Evolutionary conservation across 2,329 filamentous ascomycete genomes (phyloP).

Genomic region (Diaporthe nobilis): DNA sequence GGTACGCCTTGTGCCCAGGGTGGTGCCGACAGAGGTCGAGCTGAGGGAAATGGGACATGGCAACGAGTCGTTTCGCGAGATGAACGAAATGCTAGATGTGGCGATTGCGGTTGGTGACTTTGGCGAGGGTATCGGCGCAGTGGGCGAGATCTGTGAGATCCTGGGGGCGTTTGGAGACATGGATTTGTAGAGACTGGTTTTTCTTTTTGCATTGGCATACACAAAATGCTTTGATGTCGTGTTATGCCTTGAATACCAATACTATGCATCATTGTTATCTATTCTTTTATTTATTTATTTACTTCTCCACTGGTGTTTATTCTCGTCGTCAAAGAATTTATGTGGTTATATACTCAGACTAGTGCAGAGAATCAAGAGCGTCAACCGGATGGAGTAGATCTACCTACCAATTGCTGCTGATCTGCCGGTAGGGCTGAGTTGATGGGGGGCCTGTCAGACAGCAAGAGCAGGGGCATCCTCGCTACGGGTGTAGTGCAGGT

Average conservation of each 20-base stretch:
- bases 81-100: slow-evolving; percentile 20
- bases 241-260: slow-evolving; percentile 8
- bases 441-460: neutral
- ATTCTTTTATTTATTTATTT: neutral
- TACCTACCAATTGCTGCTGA: neutral
- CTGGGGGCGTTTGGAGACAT: slow-evolving; percentile 23
- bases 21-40: neutral
- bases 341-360: neutral
- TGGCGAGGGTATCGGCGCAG: slow-evolving; percentile 28
- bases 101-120: slow-evolving; percentile 25
- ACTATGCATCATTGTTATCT: neutral
- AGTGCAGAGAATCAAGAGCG: neutral
- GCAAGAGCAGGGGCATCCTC: neutral
- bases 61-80: neutral
- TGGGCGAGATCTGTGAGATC: slow-evolving; percentile 14
- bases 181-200: neutral
- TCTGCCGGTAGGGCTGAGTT: slow-evolving; percentile 33
- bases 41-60: neutral
- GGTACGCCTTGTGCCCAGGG: slow-evolving; percentile 7
- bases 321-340: no score
- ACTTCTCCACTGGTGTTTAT: no score
- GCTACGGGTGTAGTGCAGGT: neutral
- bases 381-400: neutral
- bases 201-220: neutral
- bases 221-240: neutral